Base-by-base conservation (phyloP, 306 rosid species). In the Cicer judaicum region DNA sequence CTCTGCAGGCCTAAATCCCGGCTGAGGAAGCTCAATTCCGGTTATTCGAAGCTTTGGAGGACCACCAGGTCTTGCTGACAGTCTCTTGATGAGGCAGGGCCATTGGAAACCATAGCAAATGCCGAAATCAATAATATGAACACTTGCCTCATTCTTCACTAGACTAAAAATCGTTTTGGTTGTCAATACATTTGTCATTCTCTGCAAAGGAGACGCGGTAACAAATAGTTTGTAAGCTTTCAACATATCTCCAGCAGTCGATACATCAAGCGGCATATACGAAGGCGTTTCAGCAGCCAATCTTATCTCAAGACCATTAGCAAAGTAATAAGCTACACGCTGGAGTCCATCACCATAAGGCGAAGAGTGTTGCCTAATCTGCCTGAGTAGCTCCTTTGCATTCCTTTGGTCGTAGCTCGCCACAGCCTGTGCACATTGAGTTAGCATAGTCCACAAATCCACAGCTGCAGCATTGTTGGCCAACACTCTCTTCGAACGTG, bases 61-160 rank as follows among this genome's bases (percentile, higher is more conserved):
- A 8, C 92, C 94, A 0, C 83, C 87, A 1, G 63, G 73, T 49
- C 92, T 81, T 42, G 43, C 21, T 6, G 96, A 78, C 54, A 92
- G 90, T 15, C 0, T 41, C 8, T 84, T 83, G 68, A 92, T 81
- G 5, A 92, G 92, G 83, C 85, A 87, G 0, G 97, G 96, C 97
- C 97, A 92, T 41, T 92, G 93, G 71, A 74, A 89, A 62, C 96
- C 97, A 63, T 92, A 90, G 64, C 80, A 84, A 56, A 92, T 84
- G 12, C 97, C 97, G 61, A 92, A 87, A 67, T 90, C 91, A 78
- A 90, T 85, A 5, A 93, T 40, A 76, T 92, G 98, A 52, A 89
- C 62, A 11, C 73, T 73, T 19, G 78, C 48, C 77, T 80, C 91
- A 34, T 86, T 73, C 60, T 72, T 47, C 18, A 86, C 78, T 50